A percentile compares a stretch with the other conserved stretches of the same genome.
These are phyloP conservation scores for Heliocybe sulcata DNA, from an alignment of 1,284 basidiomycete species.

Conservation along the genomic window DNA sequence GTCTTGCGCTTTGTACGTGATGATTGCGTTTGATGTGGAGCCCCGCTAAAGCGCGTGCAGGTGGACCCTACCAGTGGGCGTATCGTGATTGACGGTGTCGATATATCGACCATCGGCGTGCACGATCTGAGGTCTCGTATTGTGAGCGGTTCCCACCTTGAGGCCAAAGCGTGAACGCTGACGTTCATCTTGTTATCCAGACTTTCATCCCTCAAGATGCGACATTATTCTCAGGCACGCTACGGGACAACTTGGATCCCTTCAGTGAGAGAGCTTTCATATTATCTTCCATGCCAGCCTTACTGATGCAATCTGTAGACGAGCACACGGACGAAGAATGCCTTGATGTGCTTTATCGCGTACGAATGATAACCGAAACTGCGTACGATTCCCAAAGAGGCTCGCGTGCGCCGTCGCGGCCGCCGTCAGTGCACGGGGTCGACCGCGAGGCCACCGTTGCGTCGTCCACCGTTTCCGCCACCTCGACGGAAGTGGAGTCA, in stretches of 20 bases:
- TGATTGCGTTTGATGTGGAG: too few relatives aligned
- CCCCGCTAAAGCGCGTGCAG: conserved; percentile 19
- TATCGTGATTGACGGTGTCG: conserved; percentile 84
- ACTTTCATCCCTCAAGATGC: conserved; percentile 84
- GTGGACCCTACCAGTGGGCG: conserved; percentile 75
- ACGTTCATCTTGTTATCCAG: conserved; percentile 22
- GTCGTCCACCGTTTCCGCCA: conserved; percentile 27
- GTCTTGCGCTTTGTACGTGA: conserved; percentile 74
- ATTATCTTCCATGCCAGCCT: conserved; percentile 7
- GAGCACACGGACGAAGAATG: conserved; percentile 81
- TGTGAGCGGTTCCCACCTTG: conserved; percentile 28
- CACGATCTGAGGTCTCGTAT: conserved; percentile 75
- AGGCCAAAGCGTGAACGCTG: neutral
- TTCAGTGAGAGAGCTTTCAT: conserved; percentile 38
- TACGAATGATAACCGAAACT: conserved; percentile 52
- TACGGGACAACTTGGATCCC: conserved; percentile 85
- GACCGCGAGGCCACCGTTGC: conserved; percentile 25
- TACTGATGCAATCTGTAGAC: conserved; percentile 25
- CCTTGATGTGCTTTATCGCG: conserved; percentile 56
- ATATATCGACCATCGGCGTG: conserved; percentile 83
- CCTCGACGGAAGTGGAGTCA: conserved; percentile 39
- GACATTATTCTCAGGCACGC: conserved; percentile 80
- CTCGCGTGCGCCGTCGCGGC: conserved; percentile 41
- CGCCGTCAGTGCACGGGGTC: conserved; percentile 32
- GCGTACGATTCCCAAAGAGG: conserved; percentile 35